Percentiles rank a stretch among this genome's conserved stretches.
These are phyloP conservation scores for Huiozyma naganishii DNA, from an alignment of 805 yeast genomes.

Conservation along the genomic window DNA sequence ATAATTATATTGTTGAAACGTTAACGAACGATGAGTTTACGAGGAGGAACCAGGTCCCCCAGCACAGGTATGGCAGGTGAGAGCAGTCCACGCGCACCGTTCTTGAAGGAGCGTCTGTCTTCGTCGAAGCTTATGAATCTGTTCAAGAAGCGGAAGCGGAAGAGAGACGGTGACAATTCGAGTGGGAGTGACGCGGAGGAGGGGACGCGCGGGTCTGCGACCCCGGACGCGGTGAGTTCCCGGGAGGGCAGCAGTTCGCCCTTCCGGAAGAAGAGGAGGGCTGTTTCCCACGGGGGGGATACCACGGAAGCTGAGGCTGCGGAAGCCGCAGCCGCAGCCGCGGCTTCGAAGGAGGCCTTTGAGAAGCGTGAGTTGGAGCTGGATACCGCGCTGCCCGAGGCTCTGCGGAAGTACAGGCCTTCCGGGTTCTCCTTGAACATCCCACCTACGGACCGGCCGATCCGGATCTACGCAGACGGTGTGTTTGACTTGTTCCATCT, in stretches of 20 bases:
- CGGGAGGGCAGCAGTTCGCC: background rate
- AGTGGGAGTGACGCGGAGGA: conserved; percentile 4
- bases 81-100: conserved; percentile 10
- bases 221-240: background rate
- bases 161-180: conserved; percentile 13
- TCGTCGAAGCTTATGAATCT: conserved; percentile 25
- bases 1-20: background rate
- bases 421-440: conserved; percentile 63
- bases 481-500: conserved; percentile 93
- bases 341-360: background rate
- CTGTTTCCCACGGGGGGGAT: background rate
- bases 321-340: background rate
- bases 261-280: too few relatives aligned
- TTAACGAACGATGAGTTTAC: background rate
- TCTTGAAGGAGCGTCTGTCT: conserved; percentile 22
- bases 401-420: conserved; percentile 70
- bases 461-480: conserved; percentile 96
- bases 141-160: conserved; percentile 22
- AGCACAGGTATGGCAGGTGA: background rate
- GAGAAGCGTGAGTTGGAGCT: conserved; percentile 41
- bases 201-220: too few relatives aligned
- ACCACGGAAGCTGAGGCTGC: background rate
- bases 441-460: conserved; percentile 79
- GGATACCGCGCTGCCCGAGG: conserved; percentile 56
- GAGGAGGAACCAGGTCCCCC: background rate